These are phyloP conservation scores for Oryza coarctata DNA, from an alignment of 176 grass and related monocot species.

Conservation along the genomic window DNA sequence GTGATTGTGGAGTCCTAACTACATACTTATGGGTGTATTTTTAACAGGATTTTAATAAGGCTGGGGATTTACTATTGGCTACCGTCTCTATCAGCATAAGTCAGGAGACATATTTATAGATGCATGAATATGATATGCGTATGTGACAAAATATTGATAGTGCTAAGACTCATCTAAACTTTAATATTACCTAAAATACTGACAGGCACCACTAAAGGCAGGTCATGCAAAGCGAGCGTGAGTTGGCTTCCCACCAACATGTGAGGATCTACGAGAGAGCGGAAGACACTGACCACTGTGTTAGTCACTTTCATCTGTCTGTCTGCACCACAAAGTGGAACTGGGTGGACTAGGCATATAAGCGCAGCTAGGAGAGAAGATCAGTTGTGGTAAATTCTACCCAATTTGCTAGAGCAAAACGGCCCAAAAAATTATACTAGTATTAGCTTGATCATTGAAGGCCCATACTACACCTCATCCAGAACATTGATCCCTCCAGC, in stretches of 20 bases:
- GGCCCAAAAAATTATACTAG: no score
- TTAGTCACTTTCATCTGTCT: background rate
- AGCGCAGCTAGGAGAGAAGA: background rate
- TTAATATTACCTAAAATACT: no score
- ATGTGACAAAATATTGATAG: no score
- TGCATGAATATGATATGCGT: no score
- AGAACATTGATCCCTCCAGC: background rate
- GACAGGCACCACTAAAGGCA: no score
- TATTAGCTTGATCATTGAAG: background rate
- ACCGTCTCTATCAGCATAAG: no score
- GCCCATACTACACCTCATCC: background rate
- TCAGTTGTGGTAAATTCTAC: background rate
- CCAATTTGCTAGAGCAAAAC: background rate
- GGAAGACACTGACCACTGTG: background rate
- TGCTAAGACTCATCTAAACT: no score
- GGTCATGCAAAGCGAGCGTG: background rate
- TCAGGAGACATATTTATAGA: no score
- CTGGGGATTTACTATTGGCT: no score
- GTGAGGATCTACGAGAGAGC: background rate
- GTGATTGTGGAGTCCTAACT: no score
- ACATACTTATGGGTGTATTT: no score
- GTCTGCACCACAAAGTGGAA: background rate
- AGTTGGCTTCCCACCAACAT: background rate
- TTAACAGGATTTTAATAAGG: no score
- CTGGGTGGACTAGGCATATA: background rate